Percentiles rank a stretch among this genome's conserved stretches.
Evolutionary conservation across 2,329 filamentous ascomycete genomes (phyloP).

Genomic region (Aspergillus quadricinctus): DNA sequence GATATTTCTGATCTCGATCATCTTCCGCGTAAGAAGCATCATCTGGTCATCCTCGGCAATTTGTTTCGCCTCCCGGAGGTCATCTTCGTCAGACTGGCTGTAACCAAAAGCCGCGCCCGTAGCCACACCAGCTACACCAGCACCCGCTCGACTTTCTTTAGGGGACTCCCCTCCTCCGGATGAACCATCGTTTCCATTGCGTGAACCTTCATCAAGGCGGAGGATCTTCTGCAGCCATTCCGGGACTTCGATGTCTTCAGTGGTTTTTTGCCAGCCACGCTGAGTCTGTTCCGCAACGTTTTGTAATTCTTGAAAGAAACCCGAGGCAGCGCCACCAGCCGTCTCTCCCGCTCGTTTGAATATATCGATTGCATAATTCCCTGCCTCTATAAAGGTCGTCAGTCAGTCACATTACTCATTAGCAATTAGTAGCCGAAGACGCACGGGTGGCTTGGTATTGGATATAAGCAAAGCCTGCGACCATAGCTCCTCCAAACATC

Average conservation of each 20-base stretch:
- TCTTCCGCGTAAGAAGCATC: slow-evolving; percentile 98
- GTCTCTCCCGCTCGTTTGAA: slow-evolving; percentile 69
- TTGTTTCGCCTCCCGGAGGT: slow-evolving; percentile 57
- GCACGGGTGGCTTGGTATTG: slow-evolving; percentile 91
- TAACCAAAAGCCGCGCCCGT: slow-evolving; percentile 76
- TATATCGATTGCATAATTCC: slow-evolving; percentile 71
- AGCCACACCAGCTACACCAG: slow-evolving; percentile 61
- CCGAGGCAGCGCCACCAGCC: slow-evolving; percentile 64
- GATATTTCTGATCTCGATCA: slow-evolving; percentile 97
- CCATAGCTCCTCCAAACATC: slow-evolving; percentile 81
- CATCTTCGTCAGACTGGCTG: slow-evolving; percentile 61
- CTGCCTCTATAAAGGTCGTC: slow-evolving; percentile 54
- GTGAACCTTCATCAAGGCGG: slow-evolving; percentile 56
- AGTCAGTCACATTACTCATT: background rate
- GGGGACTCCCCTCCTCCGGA: slow-evolving; percentile 45
- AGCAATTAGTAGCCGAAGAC: slow-evolving; percentile 31
- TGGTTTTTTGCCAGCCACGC: slow-evolving; percentile 78
- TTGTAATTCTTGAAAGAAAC: slow-evolving; percentile 66
- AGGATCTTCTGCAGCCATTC: slow-evolving; percentile 79
- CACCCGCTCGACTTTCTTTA: slow-evolving; percentile 51
- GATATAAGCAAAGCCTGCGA: slow-evolving; percentile 84
- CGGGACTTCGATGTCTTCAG: slow-evolving; percentile 65
- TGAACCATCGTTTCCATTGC: slow-evolving; percentile 44
- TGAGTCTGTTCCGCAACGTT: slow-evolving; percentile 75
- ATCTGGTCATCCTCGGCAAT: slow-evolving; percentile 90